phyloP scores from a whole-genome alignment of 352 stramenopile species.

The Phytophthora hibernalis region DNA sequence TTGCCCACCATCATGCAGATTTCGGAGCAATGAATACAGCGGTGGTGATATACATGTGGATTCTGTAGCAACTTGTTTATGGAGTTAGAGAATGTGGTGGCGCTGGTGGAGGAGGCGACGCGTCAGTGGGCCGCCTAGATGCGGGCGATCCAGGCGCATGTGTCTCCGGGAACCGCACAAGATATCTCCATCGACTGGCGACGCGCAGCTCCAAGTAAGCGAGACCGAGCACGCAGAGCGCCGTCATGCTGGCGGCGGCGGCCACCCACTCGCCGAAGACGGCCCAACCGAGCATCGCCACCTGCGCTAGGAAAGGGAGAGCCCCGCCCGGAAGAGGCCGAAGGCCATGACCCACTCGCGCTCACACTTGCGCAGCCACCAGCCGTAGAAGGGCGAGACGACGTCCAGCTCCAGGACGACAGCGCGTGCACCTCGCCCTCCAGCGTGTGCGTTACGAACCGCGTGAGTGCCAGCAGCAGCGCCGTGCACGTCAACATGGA shows the following conservation, averaged over 20 bases:
- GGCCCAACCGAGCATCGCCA: constrained; percentile 58
- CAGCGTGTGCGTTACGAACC: constrained; percentile 77
- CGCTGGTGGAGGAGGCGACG: constrained; percentile 12
- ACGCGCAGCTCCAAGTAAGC: constrained; percentile 48
- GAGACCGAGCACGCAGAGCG: not conserved
- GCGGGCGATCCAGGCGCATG: constrained; percentile 21
- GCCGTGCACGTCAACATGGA: constrained; percentile 78
- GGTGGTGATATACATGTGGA: not conserved
- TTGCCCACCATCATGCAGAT: constrained; percentile 1
- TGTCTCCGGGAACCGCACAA: constrained; percentile 38
- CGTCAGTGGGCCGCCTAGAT: constrained; percentile 20
- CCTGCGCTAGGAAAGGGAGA: constrained; percentile 42
- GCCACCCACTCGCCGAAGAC: constrained; percentile 52
- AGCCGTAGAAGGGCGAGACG: constrained; percentile 74
- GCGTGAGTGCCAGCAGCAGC: constrained; percentile 73
- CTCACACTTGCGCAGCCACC: constrained; percentile 78
- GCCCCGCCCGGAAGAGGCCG: too few relatives aligned
- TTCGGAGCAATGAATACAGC: not conserved
- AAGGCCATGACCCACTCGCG: too few relatives aligned
- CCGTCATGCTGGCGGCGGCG: not conserved
- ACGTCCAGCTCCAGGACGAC: constrained; percentile 69
- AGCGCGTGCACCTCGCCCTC: constrained; percentile 70
- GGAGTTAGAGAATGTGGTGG: constrained; percentile 9
- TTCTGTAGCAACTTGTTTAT: constrained; percentile 18
- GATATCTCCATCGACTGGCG: constrained; percentile 74